Conservation (phyloP, 805 yeast genomes). For the Metschnikowia kunwiensis region DNA sequence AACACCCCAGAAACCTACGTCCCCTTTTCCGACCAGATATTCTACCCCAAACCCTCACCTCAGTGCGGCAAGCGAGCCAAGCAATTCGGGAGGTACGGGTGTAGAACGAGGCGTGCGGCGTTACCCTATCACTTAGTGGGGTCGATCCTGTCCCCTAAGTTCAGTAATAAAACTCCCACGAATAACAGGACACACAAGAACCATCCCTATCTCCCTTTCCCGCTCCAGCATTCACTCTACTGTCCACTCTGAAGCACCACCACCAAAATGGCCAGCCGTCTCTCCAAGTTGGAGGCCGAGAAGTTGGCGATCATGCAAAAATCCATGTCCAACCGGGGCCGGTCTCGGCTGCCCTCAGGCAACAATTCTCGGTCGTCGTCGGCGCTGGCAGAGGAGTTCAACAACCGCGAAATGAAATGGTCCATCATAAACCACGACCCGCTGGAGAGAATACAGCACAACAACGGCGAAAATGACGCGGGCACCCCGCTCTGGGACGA, state of each 20-base stretch:
- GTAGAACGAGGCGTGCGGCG: too few species aligned
- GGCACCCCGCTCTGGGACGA: slow-evolving; percentile 19
- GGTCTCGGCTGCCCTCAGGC: slow-evolving; percentile 36
- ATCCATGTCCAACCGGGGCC: slow-evolving; percentile 35
- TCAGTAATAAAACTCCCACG: too few species aligned
- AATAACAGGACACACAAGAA: too few species aligned
- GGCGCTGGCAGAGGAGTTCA: slow-evolving; percentile 33
- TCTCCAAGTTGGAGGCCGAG: slow-evolving; percentile 40
- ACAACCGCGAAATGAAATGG: slow-evolving; percentile 50
- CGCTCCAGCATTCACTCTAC: too few species aligned
- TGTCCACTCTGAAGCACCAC: too few species aligned
- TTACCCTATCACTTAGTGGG: too few species aligned
- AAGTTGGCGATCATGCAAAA: slow-evolving; percentile 39
- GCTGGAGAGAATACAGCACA: slow-evolving; percentile 55
- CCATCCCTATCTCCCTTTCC: neutral
- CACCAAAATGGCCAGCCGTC: slow-evolving; percentile 36
- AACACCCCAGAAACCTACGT: too few species aligned
- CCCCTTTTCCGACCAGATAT: too few species aligned
- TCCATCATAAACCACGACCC: slow-evolving; percentile 74
- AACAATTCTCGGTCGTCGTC: slow-evolving; percentile 34
- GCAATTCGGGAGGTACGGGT: too few species aligned
- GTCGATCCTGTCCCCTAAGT: too few species aligned
- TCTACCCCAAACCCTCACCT: too few species aligned
- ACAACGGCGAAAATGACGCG: slow-evolving; percentile 8
- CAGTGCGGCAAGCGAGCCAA: too few species aligned